A percentile compares a stretch with the other conserved stretches of the same genome.
Conservation (phyloP, 2,329 filamentous ascomycete genomes). For the Ploettnerulaceae sp. region DNA sequence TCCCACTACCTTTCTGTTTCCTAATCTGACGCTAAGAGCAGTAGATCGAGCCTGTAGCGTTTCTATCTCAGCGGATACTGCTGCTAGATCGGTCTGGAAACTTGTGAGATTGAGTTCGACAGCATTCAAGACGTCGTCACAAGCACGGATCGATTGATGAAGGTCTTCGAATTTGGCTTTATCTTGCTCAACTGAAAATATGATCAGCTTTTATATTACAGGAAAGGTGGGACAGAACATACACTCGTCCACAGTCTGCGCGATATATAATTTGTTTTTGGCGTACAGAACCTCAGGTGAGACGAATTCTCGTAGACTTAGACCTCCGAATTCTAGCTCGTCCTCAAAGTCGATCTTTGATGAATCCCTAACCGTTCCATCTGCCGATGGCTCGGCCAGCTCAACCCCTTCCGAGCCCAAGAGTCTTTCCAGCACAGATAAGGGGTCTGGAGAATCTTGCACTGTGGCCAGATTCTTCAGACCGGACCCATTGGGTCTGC, state of each 20-base stretch:
- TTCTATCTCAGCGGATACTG: conserved; percentile 93
- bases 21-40: conserved; percentile 74
- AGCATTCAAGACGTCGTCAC: conserved; percentile 87
- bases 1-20: conserved; percentile 87
- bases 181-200: conserved; percentile 63
- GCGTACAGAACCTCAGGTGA: conserved; percentile 7
- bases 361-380: conserved; percentile 11
- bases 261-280: conserved; percentile 38
- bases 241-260: conserved; percentile 70
- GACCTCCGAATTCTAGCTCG: conserved; percentile 71
- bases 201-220: conserved; percentile 12
- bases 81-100: conserved; percentile 88
- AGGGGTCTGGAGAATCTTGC: conserved; percentile 59
- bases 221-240: conserved; percentile 37
- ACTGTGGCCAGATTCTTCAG: conserved; percentile 54
- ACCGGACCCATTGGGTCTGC: conserved; percentile 61
- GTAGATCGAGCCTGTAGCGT: conserved; percentile 82
- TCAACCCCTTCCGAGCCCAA: conserved; percentile 28
- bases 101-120: conserved; percentile 89
- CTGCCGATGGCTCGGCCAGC: conserved; percentile 11
- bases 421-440: conserved; percentile 57
- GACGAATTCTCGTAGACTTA: conserved; percentile 62
- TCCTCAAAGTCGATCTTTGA: conserved; percentile 50
- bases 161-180: conserved; percentile 84
- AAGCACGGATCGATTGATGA: conserved; percentile 81